phyloP scores from a whole-genome alignment of 441 rosid genomes.

The Jatropha multifida region DNA sequence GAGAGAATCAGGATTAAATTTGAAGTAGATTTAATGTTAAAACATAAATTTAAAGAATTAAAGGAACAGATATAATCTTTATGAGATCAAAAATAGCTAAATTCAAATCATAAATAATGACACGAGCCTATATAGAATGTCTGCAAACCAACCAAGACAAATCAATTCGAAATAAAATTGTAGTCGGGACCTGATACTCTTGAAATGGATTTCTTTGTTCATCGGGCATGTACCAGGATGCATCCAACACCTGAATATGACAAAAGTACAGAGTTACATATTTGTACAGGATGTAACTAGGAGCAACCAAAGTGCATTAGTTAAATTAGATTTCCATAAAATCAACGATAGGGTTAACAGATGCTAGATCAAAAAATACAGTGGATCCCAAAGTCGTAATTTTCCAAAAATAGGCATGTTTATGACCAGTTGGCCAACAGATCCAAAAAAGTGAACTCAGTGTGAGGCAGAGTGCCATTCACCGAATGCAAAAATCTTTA shows the following conservation, averaged over 20 bases:
- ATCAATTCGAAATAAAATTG: slow-evolving; percentile 12
- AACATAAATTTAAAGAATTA: slow-evolving; percentile 1
- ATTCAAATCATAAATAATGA: background rate
- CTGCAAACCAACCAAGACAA: background rate
- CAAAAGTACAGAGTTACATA: slow-evolving; percentile 7
- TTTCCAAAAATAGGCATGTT: background rate
- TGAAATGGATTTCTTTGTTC: slow-evolving; percentile 92
- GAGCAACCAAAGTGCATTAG: background rate
- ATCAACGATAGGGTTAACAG: background rate
- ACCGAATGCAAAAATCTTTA: background rate
- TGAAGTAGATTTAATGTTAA: background rate
- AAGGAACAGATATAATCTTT: background rate
- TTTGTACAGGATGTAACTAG: background rate
- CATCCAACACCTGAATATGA: slow-evolving; percentile 72
- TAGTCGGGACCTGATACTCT: slow-evolving; percentile 71
- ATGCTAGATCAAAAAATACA: background rate
- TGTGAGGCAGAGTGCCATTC: background rate
- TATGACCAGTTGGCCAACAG: background rate
- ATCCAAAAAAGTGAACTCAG: background rate
- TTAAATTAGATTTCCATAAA: background rate
- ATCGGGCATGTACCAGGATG: slow-evolving; percentile 98
- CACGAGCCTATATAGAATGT: background rate
- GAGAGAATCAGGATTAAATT: slow-evolving; percentile 12
- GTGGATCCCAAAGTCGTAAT: background rate
- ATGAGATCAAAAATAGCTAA: too few relatives aligned